Percentiles rank a stretch among this genome's conserved stretches.
phyloP scores from a whole-genome alignment of 108 stramenopile species.

The Cyclotella baltica region DNA sequence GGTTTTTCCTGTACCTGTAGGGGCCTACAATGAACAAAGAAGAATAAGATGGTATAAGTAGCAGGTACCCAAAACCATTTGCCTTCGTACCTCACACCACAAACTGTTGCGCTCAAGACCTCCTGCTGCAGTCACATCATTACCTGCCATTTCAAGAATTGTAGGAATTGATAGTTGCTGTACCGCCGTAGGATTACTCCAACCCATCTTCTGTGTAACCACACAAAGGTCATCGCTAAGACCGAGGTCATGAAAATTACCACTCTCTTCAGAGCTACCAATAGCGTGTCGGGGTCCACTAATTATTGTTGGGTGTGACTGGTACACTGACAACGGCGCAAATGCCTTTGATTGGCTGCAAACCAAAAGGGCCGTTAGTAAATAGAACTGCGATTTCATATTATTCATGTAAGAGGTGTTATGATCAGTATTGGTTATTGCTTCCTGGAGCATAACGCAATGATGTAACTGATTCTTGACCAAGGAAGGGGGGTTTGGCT shows the following conservation, averaged over 20 bases:
- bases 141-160: conserved; percentile 52
- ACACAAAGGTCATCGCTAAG: conserved; percentile 32
- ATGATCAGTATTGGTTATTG: not conserved
- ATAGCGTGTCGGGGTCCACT: not conserved
- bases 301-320: not conserved
- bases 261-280: not conserved
- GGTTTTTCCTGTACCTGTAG: conserved; percentile 89
- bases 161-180: conserved; percentile 76
- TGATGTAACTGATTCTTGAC: no score
- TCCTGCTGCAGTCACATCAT: conserved; percentile 1
- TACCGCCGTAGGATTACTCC: conserved; percentile 72
- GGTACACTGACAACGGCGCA: not conserved
- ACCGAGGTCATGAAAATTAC: conserved; percentile 26
- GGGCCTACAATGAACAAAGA: not conserved
- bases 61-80: not conserved
- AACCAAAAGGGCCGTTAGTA: not conserved
- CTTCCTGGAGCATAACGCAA: not conserved
- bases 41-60: not conserved
- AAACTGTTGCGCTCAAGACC: conserved; percentile 26
- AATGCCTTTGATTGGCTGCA: not conserved
- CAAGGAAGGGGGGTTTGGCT: no score
- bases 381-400: not conserved
- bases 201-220: conserved; percentile 40
- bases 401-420: no score
- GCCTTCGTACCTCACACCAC: conserved; percentile 64